Evolutionary conservation across 2,329 filamentous ascomycete species (phyloP).

Genomic region (Sporothrix dimorphospora): DNA sequence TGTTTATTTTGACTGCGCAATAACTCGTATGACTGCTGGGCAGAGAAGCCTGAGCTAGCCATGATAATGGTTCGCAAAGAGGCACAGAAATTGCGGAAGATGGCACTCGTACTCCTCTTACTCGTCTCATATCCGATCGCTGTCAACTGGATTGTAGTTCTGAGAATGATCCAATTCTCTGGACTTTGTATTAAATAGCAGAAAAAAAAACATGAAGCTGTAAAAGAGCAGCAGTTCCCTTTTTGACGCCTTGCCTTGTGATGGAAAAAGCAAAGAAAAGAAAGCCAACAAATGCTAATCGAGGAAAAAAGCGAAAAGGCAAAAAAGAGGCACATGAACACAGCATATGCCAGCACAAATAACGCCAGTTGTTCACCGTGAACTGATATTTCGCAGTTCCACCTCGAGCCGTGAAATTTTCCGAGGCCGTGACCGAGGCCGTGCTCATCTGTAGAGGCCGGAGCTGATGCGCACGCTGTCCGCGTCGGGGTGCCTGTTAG

Average conservation of each 20-base stretch:
- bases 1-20: neutral
- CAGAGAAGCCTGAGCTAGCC: neutral
- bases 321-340: neutral
- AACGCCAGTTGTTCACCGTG: neutral
- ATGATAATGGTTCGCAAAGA: neutral
- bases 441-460: neutral
- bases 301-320: neutral
- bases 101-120: neutral
- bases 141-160: neutral
- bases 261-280: conserved; percentile 8
- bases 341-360: neutral
- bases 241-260: conserved; percentile 28
- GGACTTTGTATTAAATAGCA: too few relatives aligned
- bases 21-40: neutral
- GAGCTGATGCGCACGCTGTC: neutral
- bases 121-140: neutral
- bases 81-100: neutral
- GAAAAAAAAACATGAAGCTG: neutral
- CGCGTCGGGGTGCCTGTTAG: neutral
- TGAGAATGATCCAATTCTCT: too few relatives aligned
- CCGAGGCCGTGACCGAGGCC: neutral
- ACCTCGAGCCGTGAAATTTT: neutral
- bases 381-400: conserved; percentile 2
- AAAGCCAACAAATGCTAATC: neutral
- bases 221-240: conserved; percentile 4